Conservation (phyloP, 768 basidiomycete genomes). For the Macrocybe gigantea region DNA sequence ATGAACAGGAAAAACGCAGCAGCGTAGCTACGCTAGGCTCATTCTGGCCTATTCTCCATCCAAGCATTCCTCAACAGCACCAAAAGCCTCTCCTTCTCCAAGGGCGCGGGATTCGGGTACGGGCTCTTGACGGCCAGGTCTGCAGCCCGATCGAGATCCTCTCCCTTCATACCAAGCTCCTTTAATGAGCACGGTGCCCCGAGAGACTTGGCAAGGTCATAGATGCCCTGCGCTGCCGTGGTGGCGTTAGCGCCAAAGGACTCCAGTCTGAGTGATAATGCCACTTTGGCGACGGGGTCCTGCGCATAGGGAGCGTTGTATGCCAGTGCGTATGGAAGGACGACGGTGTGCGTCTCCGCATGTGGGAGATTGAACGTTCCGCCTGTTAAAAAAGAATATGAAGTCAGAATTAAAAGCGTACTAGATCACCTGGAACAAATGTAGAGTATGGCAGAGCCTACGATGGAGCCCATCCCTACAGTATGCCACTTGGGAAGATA, state of each 20-base stretch:
- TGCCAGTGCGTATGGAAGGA: constrained; percentile 32
- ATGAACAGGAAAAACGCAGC: constrained; percentile 3
- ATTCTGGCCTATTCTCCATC: constrained; percentile 21
- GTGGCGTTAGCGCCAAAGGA: background rate
- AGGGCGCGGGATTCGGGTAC: constrained; percentile 32
- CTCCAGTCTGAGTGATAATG: constrained; percentile 16
- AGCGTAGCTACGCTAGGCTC: background rate
- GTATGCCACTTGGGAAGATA: no score
- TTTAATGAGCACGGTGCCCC: constrained; percentile 26
- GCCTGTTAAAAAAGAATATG: constrained; percentile 12
- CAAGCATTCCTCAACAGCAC: constrained; percentile 23
- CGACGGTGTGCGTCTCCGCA: constrained; percentile 35
- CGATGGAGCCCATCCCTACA: constrained; percentile 34
- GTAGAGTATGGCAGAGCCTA: constrained; percentile 32
- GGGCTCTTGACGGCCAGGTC: constrained; percentile 30
- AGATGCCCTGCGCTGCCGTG: constrained; percentile 17
- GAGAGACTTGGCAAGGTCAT: constrained; percentile 16
- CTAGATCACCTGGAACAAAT: constrained; percentile 18
- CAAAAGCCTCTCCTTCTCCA: constrained; percentile 26
- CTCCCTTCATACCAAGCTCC: constrained; percentile 34
- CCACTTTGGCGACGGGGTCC: constrained; percentile 25
- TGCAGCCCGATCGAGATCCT: constrained; percentile 29
- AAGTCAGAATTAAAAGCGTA: constrained; percentile 4
- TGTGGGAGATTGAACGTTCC: constrained; percentile 35
- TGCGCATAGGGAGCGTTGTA: constrained; percentile 30